Evolutionary conservation across 2,329 filamentous ascomycete species (phyloP).

Genomic region (Verticillium zaregamsianum): DNA sequence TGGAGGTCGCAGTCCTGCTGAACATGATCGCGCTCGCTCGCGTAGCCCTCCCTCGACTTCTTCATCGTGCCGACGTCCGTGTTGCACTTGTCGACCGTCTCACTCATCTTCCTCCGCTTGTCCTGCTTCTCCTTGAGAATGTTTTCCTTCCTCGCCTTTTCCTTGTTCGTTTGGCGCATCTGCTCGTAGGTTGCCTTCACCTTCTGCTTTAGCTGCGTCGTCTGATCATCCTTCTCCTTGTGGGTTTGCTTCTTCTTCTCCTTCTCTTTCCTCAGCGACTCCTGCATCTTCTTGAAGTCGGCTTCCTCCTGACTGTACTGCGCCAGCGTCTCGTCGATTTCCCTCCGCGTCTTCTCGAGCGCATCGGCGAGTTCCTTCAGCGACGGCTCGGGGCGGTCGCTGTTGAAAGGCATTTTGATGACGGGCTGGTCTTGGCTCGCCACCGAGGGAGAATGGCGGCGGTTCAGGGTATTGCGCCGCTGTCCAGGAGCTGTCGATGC

Average conservation of each 20-base stretch:
- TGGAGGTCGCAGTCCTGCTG: slow-evolving; percentile 48
- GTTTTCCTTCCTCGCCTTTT: slow-evolving; percentile 74
- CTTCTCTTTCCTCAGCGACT: slow-evolving; percentile 70
- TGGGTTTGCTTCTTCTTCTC: slow-evolving; percentile 73
- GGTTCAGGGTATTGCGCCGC: slow-evolving; percentile 65
- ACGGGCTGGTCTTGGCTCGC: slow-evolving; percentile 41
- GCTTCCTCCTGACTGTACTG: slow-evolving; percentile 69
- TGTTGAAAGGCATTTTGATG: slow-evolving; percentile 32
- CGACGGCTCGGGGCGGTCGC: slow-evolving; percentile 58
- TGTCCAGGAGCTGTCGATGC: slow-evolving; percentile 34
- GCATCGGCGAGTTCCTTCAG: slow-evolving; percentile 76
- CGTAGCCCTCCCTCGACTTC: slow-evolving; percentile 49
- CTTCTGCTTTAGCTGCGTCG: slow-evolving; percentile 76
- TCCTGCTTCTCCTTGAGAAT: slow-evolving; percentile 62
- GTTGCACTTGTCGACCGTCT: slow-evolving; percentile 66
- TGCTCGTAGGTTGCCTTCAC: slow-evolving; percentile 75
- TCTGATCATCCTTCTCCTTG: slow-evolving; percentile 88
- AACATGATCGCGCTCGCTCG: slow-evolving; percentile 47
- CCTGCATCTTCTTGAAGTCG: slow-evolving; percentile 62
- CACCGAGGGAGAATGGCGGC: slow-evolving; percentile 57
- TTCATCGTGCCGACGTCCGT: slow-evolving; percentile 57
- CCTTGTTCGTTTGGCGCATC: slow-evolving; percentile 76
- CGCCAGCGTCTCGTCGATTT: slow-evolving; percentile 74
- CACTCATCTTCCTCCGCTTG: slow-evolving; percentile 65
- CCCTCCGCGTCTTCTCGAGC: slow-evolving; percentile 74